Evolutionary conservation across 106 monocot genomes (phyloP), one percentile per base, ranked within the genome.

Genomic region (Dendrobium nobile): DNA sequence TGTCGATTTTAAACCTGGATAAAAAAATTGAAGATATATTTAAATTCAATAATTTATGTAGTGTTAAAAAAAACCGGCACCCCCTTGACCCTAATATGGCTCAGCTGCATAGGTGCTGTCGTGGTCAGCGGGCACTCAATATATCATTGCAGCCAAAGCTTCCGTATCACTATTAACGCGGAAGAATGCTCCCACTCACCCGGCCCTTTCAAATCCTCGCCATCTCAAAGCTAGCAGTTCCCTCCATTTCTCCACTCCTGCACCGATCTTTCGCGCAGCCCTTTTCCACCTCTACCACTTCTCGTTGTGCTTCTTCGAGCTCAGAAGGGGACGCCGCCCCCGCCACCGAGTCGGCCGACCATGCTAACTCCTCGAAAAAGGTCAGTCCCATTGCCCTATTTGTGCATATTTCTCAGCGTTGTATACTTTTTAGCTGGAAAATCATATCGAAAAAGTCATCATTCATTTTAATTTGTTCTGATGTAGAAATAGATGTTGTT

Each of bases 161-260:
- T 51, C 15, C 13, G 15, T 3, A 51, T 51, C 51, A 51, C 0
- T 1, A 51, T 51, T 26, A 9, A 65, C 5, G 26, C 11, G 76
- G 26, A 76, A 76, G 76, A 22, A 76, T 76, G 76, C 48, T 27
- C 24, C 47, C 76, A 11, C 27, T 51, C 2, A 15, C 48, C 47
- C 74, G 74, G 9, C 48, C 76, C 27, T 76, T 76, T 20, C 76
- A 48, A 76, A 76, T 47, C 76, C 48, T 51, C 11, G 20, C 24
- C 13, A 48, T 76, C 2, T 76, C 76, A 47, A 76, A 76, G 26
- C 26, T 48, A 7, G 22, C 41, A 16, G 76, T 4, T 6, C 26
- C 76, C 11, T 47, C 76, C 48, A 76, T 76, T 7, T 22, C 48
- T 27, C 76, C n/a, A 10, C 47, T 74, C 41, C 18, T 76, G 9